Conservation (phyloP, 2,329 filamentous ascomycete genomes). For the Didymella sp. region DNA sequence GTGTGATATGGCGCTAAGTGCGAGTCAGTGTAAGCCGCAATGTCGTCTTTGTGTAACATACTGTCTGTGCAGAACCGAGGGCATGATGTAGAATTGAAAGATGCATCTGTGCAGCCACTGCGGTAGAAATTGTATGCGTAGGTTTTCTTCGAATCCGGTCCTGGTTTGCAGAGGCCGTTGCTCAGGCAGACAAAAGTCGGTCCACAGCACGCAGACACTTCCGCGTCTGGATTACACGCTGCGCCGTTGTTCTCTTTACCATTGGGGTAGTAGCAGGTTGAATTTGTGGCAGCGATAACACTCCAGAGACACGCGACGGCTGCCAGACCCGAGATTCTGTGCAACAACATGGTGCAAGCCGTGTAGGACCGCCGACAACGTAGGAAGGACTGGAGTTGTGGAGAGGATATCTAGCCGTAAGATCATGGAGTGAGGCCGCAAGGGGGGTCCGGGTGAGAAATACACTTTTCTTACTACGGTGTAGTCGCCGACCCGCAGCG, state of each 20-base stretch:
- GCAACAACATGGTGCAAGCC: conserved; percentile 2
- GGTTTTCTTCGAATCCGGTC: conserved; percentile 19
- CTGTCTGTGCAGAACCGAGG: conserved; percentile 27
- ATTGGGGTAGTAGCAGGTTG: conserved; percentile 32
- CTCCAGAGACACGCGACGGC: neutral
- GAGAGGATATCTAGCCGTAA: conserved; percentile 3
- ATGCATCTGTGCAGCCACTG: conserved; percentile 30
- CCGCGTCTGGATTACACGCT: conserved; percentile 23
- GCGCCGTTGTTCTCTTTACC: conserved; percentile 24
- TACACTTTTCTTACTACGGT: conserved; percentile 2
- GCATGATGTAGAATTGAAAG: conserved; percentile 30
- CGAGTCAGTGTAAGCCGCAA: conserved; percentile 11
- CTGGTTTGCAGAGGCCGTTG: conserved; percentile 31
- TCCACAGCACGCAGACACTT: conserved; percentile 33
- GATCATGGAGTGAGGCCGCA: conserved; percentile 3
- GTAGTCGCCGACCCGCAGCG: conserved; percentile 13
- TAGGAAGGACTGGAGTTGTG: conserved; percentile 1
- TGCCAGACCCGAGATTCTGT: neutral
- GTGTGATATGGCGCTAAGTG: conserved; percentile 11
- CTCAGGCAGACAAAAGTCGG: conserved; percentile 32
- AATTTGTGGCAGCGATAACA: conserved; percentile 12
- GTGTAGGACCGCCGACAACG: neutral
- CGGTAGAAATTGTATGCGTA: conserved; percentile 31
- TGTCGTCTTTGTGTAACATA: conserved; percentile 17
- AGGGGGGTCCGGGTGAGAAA: conserved; percentile 3